Base-by-base conservation (phyloP, 2,329 filamentous ascomycete genomes). In the Stagonosporopsis tanaceti region DNA sequence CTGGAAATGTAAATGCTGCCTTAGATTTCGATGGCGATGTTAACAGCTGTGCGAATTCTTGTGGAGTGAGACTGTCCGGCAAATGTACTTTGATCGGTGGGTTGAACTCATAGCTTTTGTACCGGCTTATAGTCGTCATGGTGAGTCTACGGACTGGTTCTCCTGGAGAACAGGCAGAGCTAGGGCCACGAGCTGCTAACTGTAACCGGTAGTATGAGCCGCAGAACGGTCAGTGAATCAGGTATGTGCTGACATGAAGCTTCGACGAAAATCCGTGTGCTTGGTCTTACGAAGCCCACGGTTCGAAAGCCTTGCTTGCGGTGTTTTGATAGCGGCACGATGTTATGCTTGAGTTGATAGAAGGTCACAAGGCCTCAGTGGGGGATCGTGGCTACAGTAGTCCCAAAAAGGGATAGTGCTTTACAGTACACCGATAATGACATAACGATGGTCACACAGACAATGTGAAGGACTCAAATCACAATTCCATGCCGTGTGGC, bases 1-100 rank as follows among this genome's bases (percentile, higher is more conserved):
- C 81, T 4, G 81, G 80, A 52, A 86, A 86, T 1, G 73, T 72
- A 17, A 59, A 69, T 15, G 63, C 59, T 12, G 66, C 50, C 8
- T 53, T 54, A 5, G 52, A n/a, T 5, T 60, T 34, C 1, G 32
- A 32, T 1, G 47, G 34, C 2, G 20, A 40, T 20, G 57, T 48
- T 4, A 66, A 41, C 3, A 66, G 53, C 5, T 25, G 30, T 27
- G 40, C 4, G 22, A 67, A 65, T 12, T 66, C 53, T 0, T 80
- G 73, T 59, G 77, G 60, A 2, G 73, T 74, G 14, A 86, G 71
- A 47, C 79, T 78, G 12, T 73, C 50, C 2, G 78, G 77, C 5
- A 82, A 75, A 20, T 75, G 76, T 40, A 86, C 75, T 2, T 72
- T 60, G 27, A 81, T 73, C 17, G 63, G 65, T 12, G 71, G 74